Conservation (phyloP, 2,329 filamentous ascomycete genomes). For the Trichoderma sp. region DNA sequence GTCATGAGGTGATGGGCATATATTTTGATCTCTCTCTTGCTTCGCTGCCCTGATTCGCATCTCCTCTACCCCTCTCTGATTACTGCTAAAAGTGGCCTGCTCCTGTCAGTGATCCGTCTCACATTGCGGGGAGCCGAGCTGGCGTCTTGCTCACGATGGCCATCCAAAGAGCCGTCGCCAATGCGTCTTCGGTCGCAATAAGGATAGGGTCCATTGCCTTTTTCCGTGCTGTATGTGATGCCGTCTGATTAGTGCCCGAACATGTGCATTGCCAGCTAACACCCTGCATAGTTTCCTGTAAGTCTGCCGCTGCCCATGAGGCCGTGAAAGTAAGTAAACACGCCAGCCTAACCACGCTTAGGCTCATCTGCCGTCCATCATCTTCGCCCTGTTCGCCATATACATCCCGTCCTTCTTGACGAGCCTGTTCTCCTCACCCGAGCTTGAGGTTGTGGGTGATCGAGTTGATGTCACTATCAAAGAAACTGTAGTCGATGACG, state of each 20-base stretch:
- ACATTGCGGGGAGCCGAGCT: not conserved
- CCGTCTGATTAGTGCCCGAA: not conserved
- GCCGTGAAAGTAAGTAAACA: conserved; percentile 16
- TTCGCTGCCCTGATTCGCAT: not conserved
- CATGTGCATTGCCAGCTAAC: conserved; percentile 25
- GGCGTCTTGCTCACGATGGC: conserved; percentile 32
- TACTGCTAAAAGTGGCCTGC: not conserved
- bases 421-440: conserved; percentile 57
- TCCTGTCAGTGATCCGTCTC: conserved; percentile 1
- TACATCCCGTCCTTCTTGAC: conserved; percentile 66
- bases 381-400: conserved; percentile 64
- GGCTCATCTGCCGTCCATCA: conserved; percentile 51
- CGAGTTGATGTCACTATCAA: conserved; percentile 59
- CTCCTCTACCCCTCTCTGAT: not conserved
- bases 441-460: conserved; percentile 61
- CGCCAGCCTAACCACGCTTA: conserved; percentile 29
- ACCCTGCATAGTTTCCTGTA: conserved; percentile 40
- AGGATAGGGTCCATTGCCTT: conserved; percentile 42
- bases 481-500: conserved; percentile 44
- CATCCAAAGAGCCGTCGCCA: conserved; percentile 37
- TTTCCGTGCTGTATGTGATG: conserved; percentile 40
- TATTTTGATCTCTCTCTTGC: not conserved
- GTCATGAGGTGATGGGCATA: conserved; percentile 21
- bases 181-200: conserved; percentile 42
- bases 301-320: conserved; percentile 24